These are phyloP conservation scores for Lachnellula occidentalis DNA, from an alignment of 2,329 filamentous ascomycete species.

Conservation along the genomic window DNA sequence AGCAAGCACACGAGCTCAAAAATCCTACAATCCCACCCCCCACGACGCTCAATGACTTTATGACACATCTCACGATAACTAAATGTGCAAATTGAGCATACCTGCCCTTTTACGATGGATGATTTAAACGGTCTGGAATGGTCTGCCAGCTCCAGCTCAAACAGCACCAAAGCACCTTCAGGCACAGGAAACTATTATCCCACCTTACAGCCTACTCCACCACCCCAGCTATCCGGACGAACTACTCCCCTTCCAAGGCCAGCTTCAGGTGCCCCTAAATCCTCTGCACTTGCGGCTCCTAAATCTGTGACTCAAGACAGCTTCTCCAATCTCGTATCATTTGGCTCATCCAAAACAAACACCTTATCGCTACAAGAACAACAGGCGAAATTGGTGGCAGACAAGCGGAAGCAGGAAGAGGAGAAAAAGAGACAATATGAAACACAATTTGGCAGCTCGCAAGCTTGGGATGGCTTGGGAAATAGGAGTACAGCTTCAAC, in stretches of 20 bases:
- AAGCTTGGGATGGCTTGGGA: slow-evolving; percentile 72
- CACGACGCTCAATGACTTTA: slow-evolving; percentile 15
- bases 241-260: slow-evolving; percentile 46
- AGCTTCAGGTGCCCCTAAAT: slow-evolving; percentile 35
- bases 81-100: slow-evolving; percentile 8
- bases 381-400: slow-evolving; percentile 59
- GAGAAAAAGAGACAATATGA: slow-evolving; percentile 68
- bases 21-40: not conserved
- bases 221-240: slow-evolving; percentile 45
- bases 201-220: slow-evolving; percentile 46
- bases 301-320: slow-evolving; percentile 55
- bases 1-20: too few species aligned
- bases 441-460: slow-evolving; percentile 68
- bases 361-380: slow-evolving; percentile 76
- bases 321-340: slow-evolving; percentile 70
- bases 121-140: slow-evolving; percentile 58
- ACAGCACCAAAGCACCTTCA: slow-evolving; percentile 38
- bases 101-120: slow-evolving; percentile 43
- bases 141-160: slow-evolving; percentile 38
- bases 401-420: slow-evolving; percentile 67
- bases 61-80: slow-evolving; percentile 4
- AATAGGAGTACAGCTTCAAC: slow-evolving; percentile 38
- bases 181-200: slow-evolving; percentile 41
- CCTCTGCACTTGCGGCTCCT: slow-evolving; percentile 31
- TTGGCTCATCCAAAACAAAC: slow-evolving; percentile 52